Conservation (phyloP, 495 filamentous ascomycete genomes). For the Baudoinia panamericana region DNA sequence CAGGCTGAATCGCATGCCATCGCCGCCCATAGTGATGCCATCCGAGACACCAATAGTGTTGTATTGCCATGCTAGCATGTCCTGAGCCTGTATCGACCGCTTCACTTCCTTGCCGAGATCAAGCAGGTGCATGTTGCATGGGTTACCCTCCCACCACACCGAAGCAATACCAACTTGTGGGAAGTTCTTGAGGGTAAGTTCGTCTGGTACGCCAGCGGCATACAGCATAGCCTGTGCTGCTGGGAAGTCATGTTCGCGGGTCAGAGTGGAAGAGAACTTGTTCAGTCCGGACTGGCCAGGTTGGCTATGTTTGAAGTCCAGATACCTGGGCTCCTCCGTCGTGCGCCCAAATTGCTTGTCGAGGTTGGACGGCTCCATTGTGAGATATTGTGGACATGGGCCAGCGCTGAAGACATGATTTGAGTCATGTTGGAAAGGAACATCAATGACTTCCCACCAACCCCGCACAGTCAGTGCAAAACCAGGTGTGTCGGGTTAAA, state of each 20-base stretch:
- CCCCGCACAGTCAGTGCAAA: no score
- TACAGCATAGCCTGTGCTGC: constrained; percentile 97
- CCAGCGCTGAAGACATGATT: no score
- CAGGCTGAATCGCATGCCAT: constrained; percentile 96
- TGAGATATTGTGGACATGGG: constrained; percentile 1
- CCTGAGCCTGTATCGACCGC: constrained; percentile 61
- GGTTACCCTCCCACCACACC: constrained; percentile 98
- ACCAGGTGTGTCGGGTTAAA: no score
- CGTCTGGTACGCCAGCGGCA: constrained; percentile 76
- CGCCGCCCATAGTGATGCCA: constrained; percentile 91
- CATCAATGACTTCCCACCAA: no score
- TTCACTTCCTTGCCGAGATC: constrained; percentile 87
- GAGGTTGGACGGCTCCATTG: constrained; percentile 35
- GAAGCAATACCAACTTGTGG: constrained; percentile 83
- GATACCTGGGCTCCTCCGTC: constrained; percentile 43
- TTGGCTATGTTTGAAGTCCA: constrained; percentile 49
- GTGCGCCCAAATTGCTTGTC: constrained; percentile 26
- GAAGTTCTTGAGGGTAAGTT: constrained; percentile 73
- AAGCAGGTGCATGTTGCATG: constrained; percentile 64
- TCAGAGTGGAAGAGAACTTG: constrained; percentile 57
- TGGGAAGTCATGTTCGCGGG: constrained; percentile 79
- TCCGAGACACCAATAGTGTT: constrained; percentile 92
- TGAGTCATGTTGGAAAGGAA: not conserved
- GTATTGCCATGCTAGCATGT: constrained; percentile 86
- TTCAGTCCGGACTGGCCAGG: constrained; percentile 51